These are phyloP conservation scores for Phytophthora aleatoria DNA, from an alignment of 352 stramenopile genomes.

Conservation along the genomic window DNA sequence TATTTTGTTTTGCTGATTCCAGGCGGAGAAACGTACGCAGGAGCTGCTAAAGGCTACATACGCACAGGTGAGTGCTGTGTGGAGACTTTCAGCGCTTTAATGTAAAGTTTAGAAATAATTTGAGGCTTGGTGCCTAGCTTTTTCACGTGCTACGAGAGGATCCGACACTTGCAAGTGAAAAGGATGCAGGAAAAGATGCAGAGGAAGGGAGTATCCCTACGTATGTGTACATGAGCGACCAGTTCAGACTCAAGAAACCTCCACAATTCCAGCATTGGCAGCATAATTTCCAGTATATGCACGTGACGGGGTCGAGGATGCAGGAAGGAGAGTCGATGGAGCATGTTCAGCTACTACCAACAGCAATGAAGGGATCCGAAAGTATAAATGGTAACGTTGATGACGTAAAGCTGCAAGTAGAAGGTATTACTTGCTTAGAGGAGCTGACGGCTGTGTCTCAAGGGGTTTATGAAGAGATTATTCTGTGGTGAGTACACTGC, in stretches of 20 bases:
- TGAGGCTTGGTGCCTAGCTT: constrained; percentile 17
- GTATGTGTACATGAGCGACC: constrained; percentile 59
- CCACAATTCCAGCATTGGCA: constrained; percentile 55
- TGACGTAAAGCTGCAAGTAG: constrained; percentile 13
- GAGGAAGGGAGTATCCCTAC: constrained; percentile 25
- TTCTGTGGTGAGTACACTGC: constrained; percentile 17
- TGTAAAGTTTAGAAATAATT: constrained; percentile 3
- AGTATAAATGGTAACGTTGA: not conserved
- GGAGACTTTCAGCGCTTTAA: not conserved
- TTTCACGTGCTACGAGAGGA: constrained; percentile 12
- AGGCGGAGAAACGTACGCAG: constrained; percentile 49
- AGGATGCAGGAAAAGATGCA: not conserved
- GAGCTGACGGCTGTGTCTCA: constrained; percentile 8
- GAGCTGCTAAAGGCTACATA: constrained; percentile 45
- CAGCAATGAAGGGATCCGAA: not conserved
- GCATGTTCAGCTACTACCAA: constrained; percentile 40
- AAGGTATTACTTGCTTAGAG: constrained; percentile 23
- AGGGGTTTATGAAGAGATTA: constrained; percentile 19
- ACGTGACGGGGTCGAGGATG: constrained; percentile 33
- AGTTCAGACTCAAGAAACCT: constrained; percentile 44
- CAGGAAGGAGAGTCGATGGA: constrained; percentile 39
- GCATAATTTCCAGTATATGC: constrained; percentile 52
- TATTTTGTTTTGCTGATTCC: constrained; percentile 4
- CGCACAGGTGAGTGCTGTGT: constrained; percentile 22
- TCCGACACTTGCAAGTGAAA: constrained; percentile 4